Base-by-base conservation (phyloP, 202 grass and related monocot species). In the Musa balbisiana region DNA sequence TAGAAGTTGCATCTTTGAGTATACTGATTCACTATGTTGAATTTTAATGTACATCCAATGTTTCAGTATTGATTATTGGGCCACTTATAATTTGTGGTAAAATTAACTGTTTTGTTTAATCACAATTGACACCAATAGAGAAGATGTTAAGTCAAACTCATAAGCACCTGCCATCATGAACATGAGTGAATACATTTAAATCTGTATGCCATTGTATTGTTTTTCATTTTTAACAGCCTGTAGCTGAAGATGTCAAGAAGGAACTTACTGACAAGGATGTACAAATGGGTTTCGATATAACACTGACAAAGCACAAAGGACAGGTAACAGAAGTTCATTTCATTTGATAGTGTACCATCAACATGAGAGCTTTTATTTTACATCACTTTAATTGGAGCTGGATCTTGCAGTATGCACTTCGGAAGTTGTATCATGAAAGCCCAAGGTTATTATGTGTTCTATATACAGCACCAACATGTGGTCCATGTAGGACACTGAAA, bases 401-500 rank as follows among this genome's bases (percentile, higher is more conserved):
- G 29, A 3, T 64, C 33, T 43, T 87, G 78, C 85, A 99, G 95
- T 99, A 99, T 81, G 82, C 91, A 25, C 89, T 99, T 69, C 83
- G 95, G 68, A 95, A 99, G 89, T 23, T 99, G 72, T 99, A 99
- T 64, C 95, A 99, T 85, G 91, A 93, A 71, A 99, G 95, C 71
- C 83, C 91, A 78, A 85, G 95, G 49, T 80, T 99, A 14, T 1
- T 99, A 72, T 99, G 89, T 87, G 95, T 99, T 82, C 58, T 99
- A 79, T 99, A 99, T 83, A 95, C 95, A 75, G 80, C 95, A 71
- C 91, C 95, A n/a, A 99, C 95, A 74, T 99, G 95, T 64, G 95
- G 95, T 87, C 95, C 95, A 51, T 99, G 95, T 74, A 94, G 95
- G 86, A 99, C 95, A 51, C 82, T 99, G 81, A 99, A 99, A 74